Evolutionary conservation across 140 eudicot species (phyloP), one percentile per base, ranked within the genome.

Genomic region (Senecio squalidus): DNA sequence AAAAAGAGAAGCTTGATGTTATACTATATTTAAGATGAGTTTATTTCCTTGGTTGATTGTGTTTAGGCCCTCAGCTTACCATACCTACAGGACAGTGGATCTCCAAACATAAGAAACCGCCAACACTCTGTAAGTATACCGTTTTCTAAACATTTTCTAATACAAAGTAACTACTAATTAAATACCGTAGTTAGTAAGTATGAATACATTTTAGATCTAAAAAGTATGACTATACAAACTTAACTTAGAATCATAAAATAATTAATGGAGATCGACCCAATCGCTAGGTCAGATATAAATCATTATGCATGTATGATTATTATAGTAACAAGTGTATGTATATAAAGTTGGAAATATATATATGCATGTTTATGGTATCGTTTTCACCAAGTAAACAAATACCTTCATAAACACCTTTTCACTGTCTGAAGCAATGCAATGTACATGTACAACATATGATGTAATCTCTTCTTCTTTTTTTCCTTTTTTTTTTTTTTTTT

Each of bases 1-100:
- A n/a, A n/a, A n/a, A n/a, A n/a, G n/a, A n/a, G n/a, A n/a, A n/a
- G n/a, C n/a, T n/a, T n/a, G n/a, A n/a, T n/a, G n/a, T n/a, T n/a
- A n/a, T n/a, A 66, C 27, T 40, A 41, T 27, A 29, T 26, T 17
- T 18, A 10, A 9, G 27, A 55, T 6, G 47, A 10, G 50, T 61
- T 70, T 31, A 53, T 40, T 54, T 23, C 25, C 18, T 5, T 29
- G 16, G 31, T 71, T 71, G 28, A 53, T 53, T 71, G 47, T 14
- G n/a, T 71, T 55, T 83, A 89, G 97, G 97, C 97, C 62, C 88
- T 89, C n/a, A 89, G 97, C 80, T 53, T 82, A 50, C 97, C 97
- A 22, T 89, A 89, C 86, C 66, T 89, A n/a, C n/a, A n/a, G 70
- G 87, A 84, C 75, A 73, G 72, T 77, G 90, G 78, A 72, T 75